These are phyloP conservation scores for Klebsormidium nitens DNA, from an alignment of 139 green algal species.

Conservation along the genomic window DNA sequence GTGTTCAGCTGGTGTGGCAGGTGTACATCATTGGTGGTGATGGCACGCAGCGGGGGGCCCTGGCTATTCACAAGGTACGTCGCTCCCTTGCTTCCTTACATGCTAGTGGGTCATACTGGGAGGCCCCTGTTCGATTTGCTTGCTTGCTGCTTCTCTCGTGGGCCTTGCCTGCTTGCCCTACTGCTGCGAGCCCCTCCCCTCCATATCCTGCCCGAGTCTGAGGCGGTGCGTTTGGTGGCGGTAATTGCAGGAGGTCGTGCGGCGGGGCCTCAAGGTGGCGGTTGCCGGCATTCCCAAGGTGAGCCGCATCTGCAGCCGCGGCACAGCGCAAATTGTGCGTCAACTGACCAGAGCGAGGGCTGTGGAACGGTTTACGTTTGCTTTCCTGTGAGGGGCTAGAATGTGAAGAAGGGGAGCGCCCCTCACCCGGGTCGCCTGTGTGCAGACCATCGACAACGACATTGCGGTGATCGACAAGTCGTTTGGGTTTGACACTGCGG, in stretches of 20 bases:
- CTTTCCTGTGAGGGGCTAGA: too few species aligned
- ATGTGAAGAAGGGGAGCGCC: too few species aligned
- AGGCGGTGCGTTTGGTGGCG: not conserved
- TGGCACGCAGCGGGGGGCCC: constrained; percentile 40
- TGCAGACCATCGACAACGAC: constrained; percentile 99
- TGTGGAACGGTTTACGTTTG: too few species aligned
- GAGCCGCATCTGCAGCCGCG: too few species aligned
- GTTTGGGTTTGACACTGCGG: constrained; percentile 89
- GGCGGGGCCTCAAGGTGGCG: constrained; percentile 38
- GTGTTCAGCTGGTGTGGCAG: constrained; percentile 39
- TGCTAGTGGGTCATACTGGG: too few species aligned
- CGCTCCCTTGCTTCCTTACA: too few species aligned
- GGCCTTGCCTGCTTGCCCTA: too few species aligned
- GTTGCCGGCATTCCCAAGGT: constrained; percentile 85
- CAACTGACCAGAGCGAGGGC: too few species aligned
- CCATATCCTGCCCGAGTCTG: constrained; percentile 9
- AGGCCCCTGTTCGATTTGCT: too few species aligned
- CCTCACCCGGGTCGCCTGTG: too few species aligned
- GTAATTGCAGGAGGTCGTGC: constrained; percentile 20
- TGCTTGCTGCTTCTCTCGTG: too few species aligned
- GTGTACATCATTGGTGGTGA: constrained; percentile 56
- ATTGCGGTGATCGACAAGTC: constrained; percentile 71
- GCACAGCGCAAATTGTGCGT: too few species aligned
- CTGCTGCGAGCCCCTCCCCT: not conserved
- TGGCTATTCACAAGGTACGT: constrained; percentile 35